Evolutionary conservation across 2,329 filamentous ascomycete species (phyloP), one percentile per base, ranked within the genome.

Genomic region (Penicillium sp.): DNA sequence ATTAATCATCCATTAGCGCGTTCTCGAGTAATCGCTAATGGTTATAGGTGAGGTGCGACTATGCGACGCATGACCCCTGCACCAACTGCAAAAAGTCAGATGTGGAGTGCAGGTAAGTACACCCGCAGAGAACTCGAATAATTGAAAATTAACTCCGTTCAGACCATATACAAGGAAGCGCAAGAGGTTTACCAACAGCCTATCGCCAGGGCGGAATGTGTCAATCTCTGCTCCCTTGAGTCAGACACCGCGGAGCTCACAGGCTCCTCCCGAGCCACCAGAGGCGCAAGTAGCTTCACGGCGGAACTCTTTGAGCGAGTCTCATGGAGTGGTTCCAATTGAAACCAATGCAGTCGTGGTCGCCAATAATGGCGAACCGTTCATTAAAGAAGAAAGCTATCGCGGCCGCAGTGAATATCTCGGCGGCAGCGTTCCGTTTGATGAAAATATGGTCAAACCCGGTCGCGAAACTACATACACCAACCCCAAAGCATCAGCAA

Each of bases 171-270:
- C 65, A 29, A 56, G 67, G 1, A 67, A 71, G 44, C 71, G 73
- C 31, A 70, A 70, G n/a, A 61, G 68, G n/a, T 76, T 75, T 52
- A 74, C 74, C 21, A 74, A 75, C 35, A 77, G 75, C 43, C 54
- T 67, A 13, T 67, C 65, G 23, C 65, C 65, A 31, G 47, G 56
- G 10, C 61, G 60, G 5, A 57, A 55, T 43, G 55, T 43, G 21
- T 43, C 47, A 23, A 43, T 33, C 43, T 62, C 66, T 42, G 62
- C 60, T 17, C 57, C 62, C 4, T 52, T 57, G 44, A 61, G 63
- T 58, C 59, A 59, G 33, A 71, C 21, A 52, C 73, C 35, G 62
- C 70, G 45, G 62, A 68, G 55, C 39, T 61, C 64, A 8, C 61
- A 62, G 17, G 33, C 61, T 35, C 61, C 63, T 33, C 48, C 47